phyloP scores from a whole-genome alignment of 2,329 filamentous ascomycete species.

The Rutstroemia sp. region DNA sequence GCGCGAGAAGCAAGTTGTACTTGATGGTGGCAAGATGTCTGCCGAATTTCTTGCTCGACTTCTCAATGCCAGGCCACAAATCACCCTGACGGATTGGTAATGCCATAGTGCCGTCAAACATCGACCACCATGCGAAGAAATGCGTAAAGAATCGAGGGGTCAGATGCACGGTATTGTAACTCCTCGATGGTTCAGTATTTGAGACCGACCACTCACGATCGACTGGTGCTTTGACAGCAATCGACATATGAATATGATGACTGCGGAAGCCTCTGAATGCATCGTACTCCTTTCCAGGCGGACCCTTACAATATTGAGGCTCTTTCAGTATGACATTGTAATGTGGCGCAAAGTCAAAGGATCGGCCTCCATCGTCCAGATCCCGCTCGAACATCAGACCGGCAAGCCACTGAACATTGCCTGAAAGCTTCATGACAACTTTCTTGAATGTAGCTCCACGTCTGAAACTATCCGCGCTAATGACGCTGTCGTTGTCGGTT shows the following conservation, averaged over 20 bases:
- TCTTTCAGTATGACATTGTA: conserved; percentile 85
- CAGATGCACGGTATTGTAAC: conserved; percentile 94
- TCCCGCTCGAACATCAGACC: conserved; percentile 90
- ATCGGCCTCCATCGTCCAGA: conserved; percentile 61
- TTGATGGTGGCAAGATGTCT: conserved; percentile 97
- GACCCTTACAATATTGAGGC: conserved; percentile 60
- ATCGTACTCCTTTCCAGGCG: conserved; percentile 61
- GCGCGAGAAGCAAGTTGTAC: conserved; percentile 87
- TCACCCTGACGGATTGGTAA: conserved; percentile 87
- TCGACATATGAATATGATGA: conserved; percentile 90
- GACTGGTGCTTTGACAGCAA: conserved; percentile 80
- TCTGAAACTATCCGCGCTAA: conserved; percentile 50
- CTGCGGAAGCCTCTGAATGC: conserved; percentile 96
- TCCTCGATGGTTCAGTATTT: conserved; percentile 68
- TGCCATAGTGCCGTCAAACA: conserved; percentile 92
- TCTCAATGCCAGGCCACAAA: conserved; percentile 87
- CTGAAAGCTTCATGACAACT: conserved; percentile 96
- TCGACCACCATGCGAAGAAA: conserved; percentile 96
- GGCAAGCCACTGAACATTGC: conserved; percentile 86
- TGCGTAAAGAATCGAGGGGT: conserved; percentile 96
- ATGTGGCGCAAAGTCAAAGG: conserved; percentile 85
- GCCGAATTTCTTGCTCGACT: conserved; percentile 97
- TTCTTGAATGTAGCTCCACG: conserved; percentile 89
- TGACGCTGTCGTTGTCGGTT: conserved; percentile 50
- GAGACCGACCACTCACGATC: conserved; percentile 79